phyloP scores from a whole-genome alignment of 768 basidiomycete species.

The Mycena rosella region DNA sequence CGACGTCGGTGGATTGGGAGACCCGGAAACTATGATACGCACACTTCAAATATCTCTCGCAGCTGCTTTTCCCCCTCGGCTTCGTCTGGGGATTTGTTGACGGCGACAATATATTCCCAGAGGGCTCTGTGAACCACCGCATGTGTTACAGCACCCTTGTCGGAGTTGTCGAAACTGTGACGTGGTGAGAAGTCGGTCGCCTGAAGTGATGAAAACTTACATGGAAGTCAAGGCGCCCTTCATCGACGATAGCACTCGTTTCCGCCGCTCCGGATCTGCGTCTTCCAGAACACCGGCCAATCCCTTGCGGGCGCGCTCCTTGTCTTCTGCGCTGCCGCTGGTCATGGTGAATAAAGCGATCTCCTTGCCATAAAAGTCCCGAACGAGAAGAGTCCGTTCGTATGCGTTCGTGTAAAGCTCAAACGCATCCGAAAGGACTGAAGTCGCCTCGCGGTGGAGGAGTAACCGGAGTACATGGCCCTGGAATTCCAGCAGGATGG shows the following conservation, averaged over 20 bases:
- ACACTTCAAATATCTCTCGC: conserved; percentile 87
- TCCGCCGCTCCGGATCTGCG: conserved; percentile 71
- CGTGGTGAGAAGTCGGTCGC: conserved; percentile 7
- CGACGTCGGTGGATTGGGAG: neutral
- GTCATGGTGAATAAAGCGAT: conserved; percentile 75
- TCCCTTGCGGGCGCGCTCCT: conserved; percentile 74
- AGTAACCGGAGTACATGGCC: conserved; percentile 81
- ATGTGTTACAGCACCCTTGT: conserved; percentile 90
- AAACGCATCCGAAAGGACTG: conserved; percentile 88
- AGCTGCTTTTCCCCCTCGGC: conserved; percentile 80
- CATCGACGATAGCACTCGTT: conserved; percentile 74
- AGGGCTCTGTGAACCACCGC: conserved; percentile 89
- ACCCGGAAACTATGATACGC: conserved; percentile 31
- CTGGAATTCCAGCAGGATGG: conserved; percentile 86
- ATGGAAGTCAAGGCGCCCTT: conserved; percentile 82
- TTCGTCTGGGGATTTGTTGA: conserved; percentile 69
- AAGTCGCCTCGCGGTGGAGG: conserved; percentile 86
- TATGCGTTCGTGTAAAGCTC: conserved; percentile 90
- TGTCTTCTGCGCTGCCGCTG: conserved; percentile 69
- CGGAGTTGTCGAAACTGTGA: conserved; percentile 88
- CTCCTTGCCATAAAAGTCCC: conserved; percentile 94
- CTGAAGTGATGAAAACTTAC: conserved; percentile 57
- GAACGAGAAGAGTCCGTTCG: conserved; percentile 83
- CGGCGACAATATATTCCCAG: conserved; percentile 84
- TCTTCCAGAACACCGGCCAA: conserved; percentile 77